Conservation (phyloP, 140 eudicot species). For the Flaveria floridana region DNA sequence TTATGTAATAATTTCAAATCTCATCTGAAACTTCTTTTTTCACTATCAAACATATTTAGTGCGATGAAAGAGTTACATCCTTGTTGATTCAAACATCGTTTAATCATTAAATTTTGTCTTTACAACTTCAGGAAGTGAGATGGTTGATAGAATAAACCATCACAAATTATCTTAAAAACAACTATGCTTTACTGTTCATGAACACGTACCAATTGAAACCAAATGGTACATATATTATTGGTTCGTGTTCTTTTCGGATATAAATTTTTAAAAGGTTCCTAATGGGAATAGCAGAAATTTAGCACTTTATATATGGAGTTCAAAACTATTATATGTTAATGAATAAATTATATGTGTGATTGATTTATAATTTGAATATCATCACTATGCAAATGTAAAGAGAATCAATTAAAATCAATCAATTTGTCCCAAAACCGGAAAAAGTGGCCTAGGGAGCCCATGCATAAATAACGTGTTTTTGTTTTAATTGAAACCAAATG, state of each 20-base stretch:
- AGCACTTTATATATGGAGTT: background rate
- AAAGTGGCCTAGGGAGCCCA: slow-evolving; percentile 21
- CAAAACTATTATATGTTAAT: slow-evolving; percentile 4
- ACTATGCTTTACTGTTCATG: background rate
- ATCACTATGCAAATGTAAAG: background rate
- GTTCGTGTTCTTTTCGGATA: background rate
- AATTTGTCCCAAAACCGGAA: slow-evolving; percentile 1
- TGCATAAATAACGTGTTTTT: slow-evolving; percentile 3
- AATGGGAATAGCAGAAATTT: background rate
- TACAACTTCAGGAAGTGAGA: background rate
- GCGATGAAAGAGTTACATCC: background rate
- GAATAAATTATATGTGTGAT: background rate
- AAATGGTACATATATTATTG: background rate
- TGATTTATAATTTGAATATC: slow-evolving; percentile 3
- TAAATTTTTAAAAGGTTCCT: background rate
- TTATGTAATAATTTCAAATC: background rate
- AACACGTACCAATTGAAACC: background rate
- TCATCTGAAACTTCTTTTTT: background rate
- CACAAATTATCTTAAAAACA: background rate
- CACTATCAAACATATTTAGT: background rate
- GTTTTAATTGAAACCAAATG: slow-evolving; percentile 3
- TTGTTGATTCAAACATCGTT: background rate
- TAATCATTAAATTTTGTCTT: background rate
- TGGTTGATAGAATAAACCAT: background rate
- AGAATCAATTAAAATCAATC: slow-evolving; percentile 14